phyloP scores from a whole-genome alignment of 306 rosid species.

The Lathyrus tuberosus region DNA sequence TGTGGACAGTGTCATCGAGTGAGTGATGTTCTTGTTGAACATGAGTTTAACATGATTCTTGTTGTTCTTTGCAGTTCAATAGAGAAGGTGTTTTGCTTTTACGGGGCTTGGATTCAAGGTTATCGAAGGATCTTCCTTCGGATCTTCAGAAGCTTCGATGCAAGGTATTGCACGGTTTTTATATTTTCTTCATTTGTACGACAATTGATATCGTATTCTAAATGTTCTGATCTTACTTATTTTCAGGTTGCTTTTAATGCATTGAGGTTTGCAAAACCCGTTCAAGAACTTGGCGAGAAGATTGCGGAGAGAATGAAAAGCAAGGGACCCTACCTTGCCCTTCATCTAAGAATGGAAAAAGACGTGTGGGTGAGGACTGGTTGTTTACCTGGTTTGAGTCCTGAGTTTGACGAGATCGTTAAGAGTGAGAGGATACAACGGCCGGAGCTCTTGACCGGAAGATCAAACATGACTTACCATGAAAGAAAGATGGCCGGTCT shows the following conservation, averaged over 20 bases:
- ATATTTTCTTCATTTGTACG: neutral
- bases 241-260: slow-evolving; percentile 91
- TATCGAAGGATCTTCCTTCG: slow-evolving; percentile 90
- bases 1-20: too few relatives aligned
- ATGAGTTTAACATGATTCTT: slow-evolving; percentile 39
- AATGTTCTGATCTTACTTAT: slow-evolving; percentile 9
- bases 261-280: slow-evolving; percentile 83
- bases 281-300: slow-evolving; percentile 75
- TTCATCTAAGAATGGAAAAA: slow-evolving; percentile 94
- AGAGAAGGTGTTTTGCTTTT: slow-evolving; percentile 92
- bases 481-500: slow-evolving; percentile 91
- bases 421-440: slow-evolving; percentile 62
- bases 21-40: neutral
- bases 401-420: slow-evolving; percentile 70
- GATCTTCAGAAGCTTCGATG: slow-evolving; percentile 98
- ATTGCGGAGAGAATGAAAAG: slow-evolving; percentile 77
- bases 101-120: slow-evolving; percentile 89
- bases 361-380: slow-evolving; percentile 99
- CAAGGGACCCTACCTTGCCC: slow-evolving; percentile 88
- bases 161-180: slow-evolving; percentile 60
- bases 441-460: slow-evolving; percentile 83
- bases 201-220: slow-evolving; percentile 34
- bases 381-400: slow-evolving; percentile 86
- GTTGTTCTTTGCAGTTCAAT: slow-evolving; percentile 60
- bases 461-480: slow-evolving; percentile 85